These are phyloP conservation scores for Elsinoe necatrix DNA, from an alignment of 2,329 filamentous ascomycete species.

Conservation along the genomic window DNA sequence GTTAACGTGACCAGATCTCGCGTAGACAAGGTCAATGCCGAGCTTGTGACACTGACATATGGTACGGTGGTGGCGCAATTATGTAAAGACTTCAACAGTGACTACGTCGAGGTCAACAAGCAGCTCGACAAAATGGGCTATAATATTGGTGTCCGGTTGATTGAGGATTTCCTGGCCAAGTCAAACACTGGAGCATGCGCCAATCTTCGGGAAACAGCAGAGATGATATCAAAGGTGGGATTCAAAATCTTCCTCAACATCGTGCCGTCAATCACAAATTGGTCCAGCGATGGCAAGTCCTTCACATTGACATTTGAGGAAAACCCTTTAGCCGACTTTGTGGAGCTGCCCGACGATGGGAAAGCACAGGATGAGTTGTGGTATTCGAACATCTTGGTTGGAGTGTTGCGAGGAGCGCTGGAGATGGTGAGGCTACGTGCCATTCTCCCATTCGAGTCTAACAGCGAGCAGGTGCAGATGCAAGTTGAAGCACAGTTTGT, in stretches of 20 bases:
- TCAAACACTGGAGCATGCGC: slow-evolving; percentile 80
- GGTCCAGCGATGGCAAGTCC: slow-evolving; percentile 91
- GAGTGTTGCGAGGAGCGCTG: slow-evolving; percentile 78
- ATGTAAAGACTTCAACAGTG: slow-evolving; percentile 89
- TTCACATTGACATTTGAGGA: slow-evolving; percentile 96
- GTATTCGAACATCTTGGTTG: slow-evolving; percentile 97
- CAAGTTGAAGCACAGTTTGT: slow-evolving; percentile 96
- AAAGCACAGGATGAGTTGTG: slow-evolving; percentile 92
- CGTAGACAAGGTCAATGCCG: slow-evolving; percentile 95
- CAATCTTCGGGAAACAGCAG: slow-evolving; percentile 92
- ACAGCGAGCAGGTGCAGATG: slow-evolving; percentile 66
- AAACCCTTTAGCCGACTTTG: slow-evolving; percentile 93
- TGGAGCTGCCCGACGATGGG: slow-evolving; percentile 92
- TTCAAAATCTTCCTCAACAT: slow-evolving; percentile 99
- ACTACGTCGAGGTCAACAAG: slow-evolving; percentile 93
- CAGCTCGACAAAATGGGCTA: slow-evolving; percentile 99
- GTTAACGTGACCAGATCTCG: slow-evolving; percentile 57
- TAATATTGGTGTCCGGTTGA: slow-evolving; percentile 90
- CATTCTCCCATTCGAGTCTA: not conserved
- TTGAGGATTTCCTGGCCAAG: slow-evolving; percentile 96
- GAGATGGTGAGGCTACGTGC: slow-evolving; percentile 66
- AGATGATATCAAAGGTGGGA: slow-evolving; percentile 95
- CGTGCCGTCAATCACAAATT: slow-evolving; percentile 85
- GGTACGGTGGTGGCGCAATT: slow-evolving; percentile 94
- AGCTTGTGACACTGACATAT: slow-evolving; percentile 94